Base-by-base conservation (phyloP, 805 yeast species). In the Candida piceae region DNA sequence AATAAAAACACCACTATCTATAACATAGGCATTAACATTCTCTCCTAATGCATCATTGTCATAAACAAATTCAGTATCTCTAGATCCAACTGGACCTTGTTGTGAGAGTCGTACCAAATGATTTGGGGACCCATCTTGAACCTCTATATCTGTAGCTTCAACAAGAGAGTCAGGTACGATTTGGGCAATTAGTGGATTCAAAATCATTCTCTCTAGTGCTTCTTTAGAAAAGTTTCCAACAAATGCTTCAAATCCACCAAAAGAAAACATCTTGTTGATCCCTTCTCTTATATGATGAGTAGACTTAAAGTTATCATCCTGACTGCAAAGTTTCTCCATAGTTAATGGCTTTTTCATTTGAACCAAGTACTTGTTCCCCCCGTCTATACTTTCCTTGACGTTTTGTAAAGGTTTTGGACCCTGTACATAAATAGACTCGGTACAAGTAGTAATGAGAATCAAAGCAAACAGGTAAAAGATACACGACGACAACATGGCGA, bases 1-100 rank as follows among this genome's bases (percentile, higher is more conserved):
- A 10, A 66, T 66, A 45, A 61, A 63, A n/a, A 84, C 77, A 11
- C 97, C 97, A 2, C 95, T 83, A 59, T 88, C 97, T 37, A 87
- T 69, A 30, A 89, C 75, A 55, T 88, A 88, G 0, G 80, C 90
- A 38, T 73, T 72, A 3, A 85, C 84, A 29, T 70, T 74, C 35
- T 64, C 63, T 0, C 95, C 95, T 31, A 58, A 57, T 18, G 56
- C 57, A 0, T 60, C 57, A 0, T 53, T 53, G 32, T 76, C 73
- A 49, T 71, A 83, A 40, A 63, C 61, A 51, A 74, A 84, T 12
- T 67, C 63, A 61, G 21, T 52, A 21, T 53, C 59, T 8, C 53
- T 53, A 9, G 49, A 34, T 5, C 29, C 34, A 15, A 52, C 57
- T 2, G 52, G 55, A 1, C 51, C 60, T 19, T 67, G 61, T 42